Percentiles rank a stretch among this genome's conserved stretches.
These are phyloP conservation scores for Themeda triandra DNA, from an alignment of 176 grass and related monocot species.

Conservation along the genomic window DNA sequence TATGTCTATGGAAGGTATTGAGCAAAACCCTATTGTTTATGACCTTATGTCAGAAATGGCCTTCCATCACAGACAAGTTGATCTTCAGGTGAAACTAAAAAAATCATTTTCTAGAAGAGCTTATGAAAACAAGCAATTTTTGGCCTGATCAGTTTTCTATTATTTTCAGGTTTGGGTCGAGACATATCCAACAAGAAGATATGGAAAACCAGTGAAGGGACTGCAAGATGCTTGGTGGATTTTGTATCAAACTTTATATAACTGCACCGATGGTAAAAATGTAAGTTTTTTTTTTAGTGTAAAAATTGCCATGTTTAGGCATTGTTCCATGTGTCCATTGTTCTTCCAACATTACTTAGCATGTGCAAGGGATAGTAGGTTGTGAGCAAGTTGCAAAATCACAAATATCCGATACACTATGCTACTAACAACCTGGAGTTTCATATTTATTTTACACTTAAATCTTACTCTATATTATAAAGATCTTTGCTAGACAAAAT, in stretches of 20 bases:
- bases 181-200: constrained; percentile 75
- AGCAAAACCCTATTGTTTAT: constrained; percentile 96
- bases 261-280: constrained; percentile 79
- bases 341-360: not conserved
- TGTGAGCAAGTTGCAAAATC: constrained; percentile 2
- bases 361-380: not conserved
- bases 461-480: not conserved
- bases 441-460: not conserved
- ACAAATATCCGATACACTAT: not conserved
- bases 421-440: not conserved
- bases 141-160: not conserved
- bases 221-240: constrained; percentile 80
- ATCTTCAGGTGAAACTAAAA: constrained; percentile 66
- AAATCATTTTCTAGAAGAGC: not conserved
- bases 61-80: constrained; percentile 62
- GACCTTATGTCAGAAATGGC: constrained; percentile 99
- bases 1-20: constrained; percentile 99
- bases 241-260: constrained; percentile 74
- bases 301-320: not conserved
- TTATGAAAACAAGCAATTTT: not conserved
- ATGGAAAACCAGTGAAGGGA: constrained; percentile 57
- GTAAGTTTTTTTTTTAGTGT: constrained; percentile 45
- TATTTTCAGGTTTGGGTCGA: constrained; percentile 69
- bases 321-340: not conserved
- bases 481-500: not conserved